phyloP scores from a whole-genome alignment of 1,284 basidiomycete species.

The Rhodotorula sp. region DNA sequence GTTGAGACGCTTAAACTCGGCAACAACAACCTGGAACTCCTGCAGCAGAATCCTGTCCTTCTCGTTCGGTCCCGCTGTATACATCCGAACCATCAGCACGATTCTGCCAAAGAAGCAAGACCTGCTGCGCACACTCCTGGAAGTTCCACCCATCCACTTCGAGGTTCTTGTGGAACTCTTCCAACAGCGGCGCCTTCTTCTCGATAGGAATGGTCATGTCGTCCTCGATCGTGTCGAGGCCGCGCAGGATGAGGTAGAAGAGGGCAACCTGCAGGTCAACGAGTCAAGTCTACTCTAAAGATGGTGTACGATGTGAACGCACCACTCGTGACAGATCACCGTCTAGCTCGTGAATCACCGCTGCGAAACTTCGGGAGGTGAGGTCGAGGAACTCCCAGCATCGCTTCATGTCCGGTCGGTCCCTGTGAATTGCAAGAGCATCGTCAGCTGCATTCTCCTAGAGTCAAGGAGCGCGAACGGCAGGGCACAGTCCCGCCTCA shows the following conservation, averaged over 20 bases:
- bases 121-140: slow-evolving; percentile 56
- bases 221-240: slow-evolving; percentile 94
- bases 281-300: neutral
- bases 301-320: slow-evolving; percentile 52
- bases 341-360: slow-evolving; percentile 95
- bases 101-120: neutral
- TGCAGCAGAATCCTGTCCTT: slow-evolving; percentile 85
- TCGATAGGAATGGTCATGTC: slow-evolving; percentile 93
- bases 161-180: slow-evolving; percentile 78
- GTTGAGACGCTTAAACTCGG: slow-evolving; percentile 71
- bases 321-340: slow-evolving; percentile 90
- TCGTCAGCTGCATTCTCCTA: neutral
- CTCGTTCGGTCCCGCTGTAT: slow-evolving; percentile 69
- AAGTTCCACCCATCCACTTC: slow-evolving; percentile 86
- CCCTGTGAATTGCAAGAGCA: slow-evolving; percentile 51
- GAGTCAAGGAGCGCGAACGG: neutral
- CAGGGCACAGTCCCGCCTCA: neutral
- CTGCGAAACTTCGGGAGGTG: slow-evolving; percentile 86
- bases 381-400: slow-evolving; percentile 89
- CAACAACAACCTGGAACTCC: slow-evolving; percentile 79
- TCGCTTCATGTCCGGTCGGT: slow-evolving; percentile 75
- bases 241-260: slow-evolving; percentile 92
- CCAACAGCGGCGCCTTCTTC: slow-evolving; percentile 81
- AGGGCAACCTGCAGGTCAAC: slow-evolving; percentile 68
- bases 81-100: neutral